Conservation (phyloP, 139 green algal species). For the Spirogloea muscicola region DNA sequence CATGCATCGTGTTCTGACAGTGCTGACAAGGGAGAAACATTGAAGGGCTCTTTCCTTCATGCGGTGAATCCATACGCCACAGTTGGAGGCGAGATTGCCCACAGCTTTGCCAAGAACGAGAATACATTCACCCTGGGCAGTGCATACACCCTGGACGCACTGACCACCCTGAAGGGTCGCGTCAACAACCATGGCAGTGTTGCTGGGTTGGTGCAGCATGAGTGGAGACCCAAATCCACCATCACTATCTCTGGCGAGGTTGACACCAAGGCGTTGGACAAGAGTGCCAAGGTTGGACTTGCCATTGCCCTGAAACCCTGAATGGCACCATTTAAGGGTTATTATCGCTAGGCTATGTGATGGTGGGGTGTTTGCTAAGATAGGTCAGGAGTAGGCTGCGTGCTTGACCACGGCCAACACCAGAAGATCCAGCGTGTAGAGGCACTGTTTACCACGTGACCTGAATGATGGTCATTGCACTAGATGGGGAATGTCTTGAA, state of each 20-base stretch:
- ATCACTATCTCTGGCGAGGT: slow-evolving; percentile 42
- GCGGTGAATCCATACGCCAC: slow-evolving; percentile 23
- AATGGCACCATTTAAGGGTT: too few relatives aligned
- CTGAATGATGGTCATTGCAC: too few relatives aligned
- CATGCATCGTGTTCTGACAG: slow-evolving; percentile 15
- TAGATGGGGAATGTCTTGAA: too few relatives aligned
- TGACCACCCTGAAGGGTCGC: slow-evolving; percentile 20
- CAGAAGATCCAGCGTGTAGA: too few relatives aligned
- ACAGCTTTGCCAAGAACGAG: slow-evolving; percentile 43
- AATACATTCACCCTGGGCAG: slow-evolving; percentile 38
- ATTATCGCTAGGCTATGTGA: too few relatives aligned
- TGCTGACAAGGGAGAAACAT: slow-evolving; percentile 45
- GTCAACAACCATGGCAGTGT: slow-evolving; percentile 44
- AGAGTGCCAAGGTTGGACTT: slow-evolving; percentile 44
- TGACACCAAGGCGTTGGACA: slow-evolving; percentile 46
- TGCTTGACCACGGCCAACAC: too few relatives aligned
- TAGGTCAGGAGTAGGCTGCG: too few relatives aligned
- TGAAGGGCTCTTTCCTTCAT: slow-evolving; percentile 47
- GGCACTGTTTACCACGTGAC: too few relatives aligned
- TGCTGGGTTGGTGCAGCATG: slow-evolving; percentile 39
- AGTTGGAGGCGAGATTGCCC: slow-evolving; percentile 36
- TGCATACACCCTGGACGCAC: slow-evolving; percentile 22
- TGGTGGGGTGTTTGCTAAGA: too few relatives aligned
- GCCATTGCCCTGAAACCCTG: slow-evolving; percentile 30
- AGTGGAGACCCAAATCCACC: slow-evolving; percentile 37